Evolutionary conservation across 768 basidiomycete species (phyloP), one percentile per base, ranked within the genome.

Genomic region (Tephrocybe rancida): DNA sequence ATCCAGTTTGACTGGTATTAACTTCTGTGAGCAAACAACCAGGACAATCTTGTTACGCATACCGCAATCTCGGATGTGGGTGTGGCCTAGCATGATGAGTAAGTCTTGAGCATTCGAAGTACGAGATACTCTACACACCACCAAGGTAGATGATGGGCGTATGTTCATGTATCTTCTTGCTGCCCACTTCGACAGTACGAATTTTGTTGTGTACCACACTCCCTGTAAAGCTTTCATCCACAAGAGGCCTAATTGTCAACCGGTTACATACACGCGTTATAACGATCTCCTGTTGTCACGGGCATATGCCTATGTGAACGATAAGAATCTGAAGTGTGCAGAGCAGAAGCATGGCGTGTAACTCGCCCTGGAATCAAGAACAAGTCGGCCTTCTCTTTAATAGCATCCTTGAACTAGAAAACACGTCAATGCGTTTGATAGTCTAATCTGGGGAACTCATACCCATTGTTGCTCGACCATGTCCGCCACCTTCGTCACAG

Each of bases 91-190:
- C 52, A 5, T 39, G 8, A 13, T 45, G 18, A 18, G 26, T 1
- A 26, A 18, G 14, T 21, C 27, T 18, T 16, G 16, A 55, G 42
- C 30, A 22, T 10, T 42, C 29, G 30, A 21, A 43, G 27, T 5
- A 14, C 16, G 19, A 25, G 48, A 14, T 37, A 29, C 13, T 25
- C 11, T 37, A 37, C 59, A 16, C 61, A 74, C 86, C 87, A 56
- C 94, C 93, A 42, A 95, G 85, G 60, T 94, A 87, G 48, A 92
- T 63, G 52, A 96, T 89, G 0, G 92, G 93, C 0, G 87, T 87
- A n/a, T 66, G n/a, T n/a, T n/a, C n/a, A n/a, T n/a, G n/a, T n/a
- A n/a, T n/a, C n/a, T n/a, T n/a, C n/a, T n/a, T n/a, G n/a, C n/a
- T n/a, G n/a, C n/a, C 62, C 0, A 86, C 78, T 65, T 94, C 92